phyloP scores from a whole-genome alignment of 257 asterid species.

The Primulina tabacum region DNA sequence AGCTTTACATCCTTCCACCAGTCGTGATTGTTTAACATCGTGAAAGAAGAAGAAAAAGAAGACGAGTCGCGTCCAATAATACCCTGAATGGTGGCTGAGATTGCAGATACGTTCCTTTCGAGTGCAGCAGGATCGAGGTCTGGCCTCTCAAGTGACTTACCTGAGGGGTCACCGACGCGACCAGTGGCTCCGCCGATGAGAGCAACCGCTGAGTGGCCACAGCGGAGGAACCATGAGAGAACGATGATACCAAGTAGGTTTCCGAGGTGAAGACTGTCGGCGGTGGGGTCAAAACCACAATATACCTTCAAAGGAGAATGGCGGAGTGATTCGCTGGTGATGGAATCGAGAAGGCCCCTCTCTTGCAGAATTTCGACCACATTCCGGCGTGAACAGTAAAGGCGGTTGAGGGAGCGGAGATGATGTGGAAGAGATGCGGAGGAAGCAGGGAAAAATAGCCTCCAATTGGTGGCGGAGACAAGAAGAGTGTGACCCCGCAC shows the following conservation, averaged over 20 bases:
- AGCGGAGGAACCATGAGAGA: constrained; percentile 88
- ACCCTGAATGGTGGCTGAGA: constrained; percentile 39
- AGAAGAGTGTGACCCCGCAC: too few relatives aligned
- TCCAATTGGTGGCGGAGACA: too few relatives aligned
- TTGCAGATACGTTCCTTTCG: constrained; percentile 47
- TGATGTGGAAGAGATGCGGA: constrained; percentile 20
- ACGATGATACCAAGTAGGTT: constrained; percentile 79
- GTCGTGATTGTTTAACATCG: constrained; percentile 68
- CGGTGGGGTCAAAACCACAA: constrained; percentile 98
- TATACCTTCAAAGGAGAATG: constrained; percentile 54
- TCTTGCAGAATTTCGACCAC: constrained; percentile 70
- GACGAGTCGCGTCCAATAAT: constrained; percentile 40
- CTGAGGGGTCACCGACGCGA: constrained; percentile 92
- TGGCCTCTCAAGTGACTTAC: constrained; percentile 77
- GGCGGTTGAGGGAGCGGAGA: constrained; percentile 27
- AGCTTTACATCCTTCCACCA: constrained; percentile 92
- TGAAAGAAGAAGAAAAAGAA: constrained; percentile 25
- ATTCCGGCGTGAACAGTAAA: constrained; percentile 39
- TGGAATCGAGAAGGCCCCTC: constrained; percentile 71
- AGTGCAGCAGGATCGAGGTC: constrained; percentile 53
- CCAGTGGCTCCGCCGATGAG: constrained; percentile 95
- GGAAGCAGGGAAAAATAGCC: background rate
- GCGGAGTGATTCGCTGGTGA: constrained; percentile 58
- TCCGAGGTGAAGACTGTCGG: constrained; percentile 86
- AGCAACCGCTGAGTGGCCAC: constrained; percentile 72